These are phyloP conservation scores for Alternaria novae-zelandiae DNA, from an alignment of 2,329 filamentous ascomycete genomes.

Conservation along the genomic window DNA sequence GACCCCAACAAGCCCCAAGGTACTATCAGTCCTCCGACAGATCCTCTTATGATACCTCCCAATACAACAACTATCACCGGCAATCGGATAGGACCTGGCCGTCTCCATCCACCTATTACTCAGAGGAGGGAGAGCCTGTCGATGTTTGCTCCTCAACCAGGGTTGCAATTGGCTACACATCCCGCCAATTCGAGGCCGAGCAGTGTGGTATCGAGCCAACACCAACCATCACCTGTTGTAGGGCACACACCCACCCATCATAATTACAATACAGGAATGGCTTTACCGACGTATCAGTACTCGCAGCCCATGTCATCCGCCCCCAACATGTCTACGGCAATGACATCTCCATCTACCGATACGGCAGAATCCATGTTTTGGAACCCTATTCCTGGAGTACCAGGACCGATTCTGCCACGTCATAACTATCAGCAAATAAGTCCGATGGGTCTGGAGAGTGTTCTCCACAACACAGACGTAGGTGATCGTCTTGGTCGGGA, in stretches of 20 bases:
- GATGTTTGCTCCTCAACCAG: conserved; percentile 35
- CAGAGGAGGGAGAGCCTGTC: conserved; percentile 36
- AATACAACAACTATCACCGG: conserved; percentile 17
- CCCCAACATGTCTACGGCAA: conserved; percentile 16
- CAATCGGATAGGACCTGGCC: conserved; percentile 14
- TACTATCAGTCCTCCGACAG: conserved; percentile 28
- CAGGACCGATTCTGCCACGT: conserved; percentile 45
- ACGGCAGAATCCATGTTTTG: conserved; percentile 35
- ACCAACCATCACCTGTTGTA: conserved; percentile 21
- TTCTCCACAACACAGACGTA: conserved; percentile 36
- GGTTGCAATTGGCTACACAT: conserved; percentile 25
- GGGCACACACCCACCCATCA: conserved; percentile 16
- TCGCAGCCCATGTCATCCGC: conserved; percentile 23
- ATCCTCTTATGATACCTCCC: conserved; percentile 24
- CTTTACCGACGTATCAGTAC: conserved; percentile 23
- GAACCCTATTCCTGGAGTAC: conserved; percentile 51
- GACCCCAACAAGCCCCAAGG: conserved; percentile 12
- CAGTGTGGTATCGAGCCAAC: conserved; percentile 22
- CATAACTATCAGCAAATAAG: conserved; percentile 32
- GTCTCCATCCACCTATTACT: background rate
- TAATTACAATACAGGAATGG: conserved; percentile 14
- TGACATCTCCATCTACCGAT: conserved; percentile 16
- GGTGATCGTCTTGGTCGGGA: conserved; percentile 43
- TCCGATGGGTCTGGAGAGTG: conserved; percentile 46
- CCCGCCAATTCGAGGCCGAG: conserved; percentile 17